These are phyloP conservation scores for Ophiostoma ulmi DNA, from an alignment of 2,329 filamentous ascomycete genomes.

Conservation along the genomic window DNA sequence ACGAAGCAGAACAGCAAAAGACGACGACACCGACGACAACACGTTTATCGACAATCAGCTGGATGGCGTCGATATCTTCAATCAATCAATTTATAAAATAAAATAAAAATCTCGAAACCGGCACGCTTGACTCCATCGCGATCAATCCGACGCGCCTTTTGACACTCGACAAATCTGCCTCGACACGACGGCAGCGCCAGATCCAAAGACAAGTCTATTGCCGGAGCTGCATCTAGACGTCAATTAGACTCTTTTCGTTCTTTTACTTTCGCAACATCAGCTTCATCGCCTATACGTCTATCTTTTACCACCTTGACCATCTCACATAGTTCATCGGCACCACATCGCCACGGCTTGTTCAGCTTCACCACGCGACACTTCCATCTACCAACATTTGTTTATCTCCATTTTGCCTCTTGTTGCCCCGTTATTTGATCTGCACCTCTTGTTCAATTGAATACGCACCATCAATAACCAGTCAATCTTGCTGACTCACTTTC, in stretches of 20 bases:
- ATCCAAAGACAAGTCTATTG: background rate
- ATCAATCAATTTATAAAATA: background rate
- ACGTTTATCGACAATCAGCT: background rate
- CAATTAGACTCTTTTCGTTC: background rate
- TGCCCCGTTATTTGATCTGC: background rate
- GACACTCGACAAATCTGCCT: background rate
- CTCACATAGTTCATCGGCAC: too few relatives aligned
- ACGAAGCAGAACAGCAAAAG: background rate
- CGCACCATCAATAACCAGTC: background rate
- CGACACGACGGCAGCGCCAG: background rate
- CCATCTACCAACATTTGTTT: too few relatives aligned
- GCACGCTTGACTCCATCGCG: background rate
- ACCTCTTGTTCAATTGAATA: background rate
- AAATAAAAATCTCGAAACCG: background rate
- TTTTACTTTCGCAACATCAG: background rate
- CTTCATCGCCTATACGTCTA: background rate
- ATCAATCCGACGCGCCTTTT: conserved; percentile 10
- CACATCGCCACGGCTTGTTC: too few relatives aligned
- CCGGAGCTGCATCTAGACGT: background rate
- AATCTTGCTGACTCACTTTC: background rate
- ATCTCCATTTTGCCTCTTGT: background rate
- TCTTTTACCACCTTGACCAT: too few relatives aligned
- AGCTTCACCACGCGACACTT: too few relatives aligned
- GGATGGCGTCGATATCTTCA: background rate
- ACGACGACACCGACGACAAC: background rate